Conservation (phyloP, 1,284 basidiomycete species). For the Pseudozyma tsukubaensis region DNA sequence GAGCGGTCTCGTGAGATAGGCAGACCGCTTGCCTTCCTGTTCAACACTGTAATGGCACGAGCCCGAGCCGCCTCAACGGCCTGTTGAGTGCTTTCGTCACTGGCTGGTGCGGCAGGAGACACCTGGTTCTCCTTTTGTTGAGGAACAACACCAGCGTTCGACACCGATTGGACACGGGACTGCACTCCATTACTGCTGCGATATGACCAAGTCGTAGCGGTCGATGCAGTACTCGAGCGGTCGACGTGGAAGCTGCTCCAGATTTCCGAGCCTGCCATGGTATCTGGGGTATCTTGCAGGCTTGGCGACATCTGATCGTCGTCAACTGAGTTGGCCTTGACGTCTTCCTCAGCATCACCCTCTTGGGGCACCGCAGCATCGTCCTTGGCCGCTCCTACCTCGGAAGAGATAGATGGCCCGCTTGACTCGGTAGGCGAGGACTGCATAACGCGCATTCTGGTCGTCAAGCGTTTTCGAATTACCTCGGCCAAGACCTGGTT, state of each 20-base stretch:
- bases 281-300: conserved; percentile 42
- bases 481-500: conserved; percentile 23
- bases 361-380: no score
- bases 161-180: background rate
- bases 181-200: conserved; percentile 15
- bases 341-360: background rate
- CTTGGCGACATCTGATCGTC: conserved; percentile 12
- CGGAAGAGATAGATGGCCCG: background rate
- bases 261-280: conserved; percentile 41
- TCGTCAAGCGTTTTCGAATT: conserved; percentile 18
- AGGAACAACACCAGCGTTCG: background rate
- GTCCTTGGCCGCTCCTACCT: background rate
- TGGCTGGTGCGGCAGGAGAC: background rate
- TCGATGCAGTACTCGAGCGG: conserved; percentile 36
- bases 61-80: background rate
- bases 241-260: conserved; percentile 46
- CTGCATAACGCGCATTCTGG: conserved; percentile 9
- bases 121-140: background rate
- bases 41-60: conserved; percentile 10
- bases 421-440: conserved; percentile 1
- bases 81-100: no score
- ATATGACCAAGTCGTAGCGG: conserved; percentile 33
- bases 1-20: conserved; percentile 11
- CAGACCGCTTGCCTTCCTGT: conserved; percentile 32
- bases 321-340: background rate